phyloP scores from a whole-genome alignment of 202 grass and related monocot genomes.

The Schoenoplectus tabernaemontani region DNA sequence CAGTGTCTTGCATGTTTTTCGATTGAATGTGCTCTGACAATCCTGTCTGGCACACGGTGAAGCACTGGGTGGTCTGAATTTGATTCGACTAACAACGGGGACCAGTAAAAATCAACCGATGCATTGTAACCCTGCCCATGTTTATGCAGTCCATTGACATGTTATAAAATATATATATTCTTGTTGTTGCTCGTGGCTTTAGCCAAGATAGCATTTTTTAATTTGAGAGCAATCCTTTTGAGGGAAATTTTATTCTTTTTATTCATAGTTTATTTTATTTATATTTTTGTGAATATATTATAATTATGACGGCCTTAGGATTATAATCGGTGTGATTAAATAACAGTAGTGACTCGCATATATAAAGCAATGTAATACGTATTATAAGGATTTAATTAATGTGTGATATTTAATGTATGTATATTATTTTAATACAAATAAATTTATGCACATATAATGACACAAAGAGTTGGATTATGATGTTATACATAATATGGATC shows the following conservation, averaged over 20 bases:
- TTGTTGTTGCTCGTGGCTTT: neutral
- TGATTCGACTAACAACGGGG: slow-evolving; percentile 68
- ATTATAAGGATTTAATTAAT: neutral
- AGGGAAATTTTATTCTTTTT: neutral
- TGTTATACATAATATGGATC: no score
- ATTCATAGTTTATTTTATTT: neutral
- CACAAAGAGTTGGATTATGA: no score
- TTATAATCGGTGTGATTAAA: neutral
- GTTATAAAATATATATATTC: neutral
- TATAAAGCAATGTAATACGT: neutral
- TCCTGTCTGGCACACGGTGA: slow-evolving; percentile 52
- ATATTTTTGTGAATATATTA: neutral
- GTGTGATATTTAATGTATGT: neutral
- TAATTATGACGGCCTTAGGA: no score
- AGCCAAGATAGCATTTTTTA: neutral
- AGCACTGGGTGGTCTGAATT: slow-evolving; percentile 65
- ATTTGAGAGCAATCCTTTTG: neutral
- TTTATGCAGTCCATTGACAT: neutral
- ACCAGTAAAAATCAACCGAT: slow-evolving; percentile 82
- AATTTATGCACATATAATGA: neutral
- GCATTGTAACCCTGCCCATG: slow-evolving; percentile 53
- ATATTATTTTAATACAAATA: neutral
- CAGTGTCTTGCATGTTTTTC: slow-evolving; percentile 47
- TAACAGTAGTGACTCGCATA: neutral
- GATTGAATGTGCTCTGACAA: slow-evolving; percentile 45